Base-by-base conservation (phyloP, 257 asterid species). In the Echites panduratus region DNA sequence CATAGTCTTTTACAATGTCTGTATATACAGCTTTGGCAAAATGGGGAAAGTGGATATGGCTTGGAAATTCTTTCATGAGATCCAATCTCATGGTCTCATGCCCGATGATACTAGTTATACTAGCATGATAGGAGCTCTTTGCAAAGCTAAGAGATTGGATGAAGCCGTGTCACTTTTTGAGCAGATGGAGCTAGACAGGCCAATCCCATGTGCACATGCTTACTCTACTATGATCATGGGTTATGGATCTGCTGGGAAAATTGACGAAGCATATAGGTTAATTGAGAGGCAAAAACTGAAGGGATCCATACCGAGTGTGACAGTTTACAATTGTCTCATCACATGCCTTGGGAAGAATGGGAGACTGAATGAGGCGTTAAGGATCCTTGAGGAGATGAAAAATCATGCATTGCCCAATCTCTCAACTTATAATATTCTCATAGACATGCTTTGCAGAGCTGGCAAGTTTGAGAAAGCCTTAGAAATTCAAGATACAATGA, bases 171-270 rank as follows among this genome's bases (percentile, higher is more conserved):
- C 86, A 77, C 75, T 92, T 77, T 92, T 92, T 73, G 98, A 90
- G 82, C 85, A 86, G 77, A 88, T 92, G 92, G 98, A 90, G 70
- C 52, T 44, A 76, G 81, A 84, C 61, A 77, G 89, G 72, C 78
- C 84, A 0, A 87, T 90, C 52, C 96, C 98, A 0, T 92, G 96
- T 84, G 94, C 91, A 14, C 89, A 90, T 78, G 94, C 96, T 61
- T 92, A 90, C 77, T 86, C 86, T 78, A 88, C 96, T 59, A 90
- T 92, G 98, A 90, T 92, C 71, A 90, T 90, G 97, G 98, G 96
- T 27, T 90, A 88, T 9, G 97, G 98, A 27, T 85, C 88, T 22
- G 87, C 84, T 66, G 96, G 97, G 43, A 86, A 81, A 77, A 88
- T 92, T 38, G 85, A 88, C 24, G 93, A 92, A 80, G 98, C 90